A percentile compares a stretch with the other conserved stretches of the same genome.
Evolutionary conservation across 768 basidiomycete species (phyloP).

Genomic region (Kwoniella pini): DNA sequence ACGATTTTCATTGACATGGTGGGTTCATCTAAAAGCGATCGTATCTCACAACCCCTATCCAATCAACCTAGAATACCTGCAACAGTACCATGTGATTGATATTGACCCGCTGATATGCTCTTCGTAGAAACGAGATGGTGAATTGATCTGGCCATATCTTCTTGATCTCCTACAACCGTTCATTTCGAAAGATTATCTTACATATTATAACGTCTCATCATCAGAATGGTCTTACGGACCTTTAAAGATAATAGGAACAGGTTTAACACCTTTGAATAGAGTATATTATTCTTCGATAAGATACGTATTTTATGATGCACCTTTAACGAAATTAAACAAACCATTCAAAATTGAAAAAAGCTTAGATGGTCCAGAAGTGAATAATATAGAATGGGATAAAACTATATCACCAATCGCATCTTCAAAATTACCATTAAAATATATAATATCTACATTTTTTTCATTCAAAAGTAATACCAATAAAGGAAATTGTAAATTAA

Average conservation of each 20-base stretch:
- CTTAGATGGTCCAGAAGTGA: conserved; percentile 4
- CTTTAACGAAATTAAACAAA: conserved; percentile 12
- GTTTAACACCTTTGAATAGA: conserved; percentile 29
- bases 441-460: neutral
- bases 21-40: too few species aligned
- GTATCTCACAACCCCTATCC: too few species aligned
- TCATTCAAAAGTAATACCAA: neutral
- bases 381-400: conserved; percentile 21
- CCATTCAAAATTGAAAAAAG: conserved; percentile 18
- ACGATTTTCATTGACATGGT: conserved; percentile 38
- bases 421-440: conserved; percentile 24
- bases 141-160: conserved; percentile 34
- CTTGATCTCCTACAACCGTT: conserved; percentile 28
- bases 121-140: conserved; percentile 29
- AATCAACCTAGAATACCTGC: too few species aligned
- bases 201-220: conserved; percentile 17
- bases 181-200: conserved; percentile 30
- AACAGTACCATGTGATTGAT: too few species aligned
- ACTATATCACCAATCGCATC: conserved; percentile 34
- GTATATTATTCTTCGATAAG: conserved; percentile 21
- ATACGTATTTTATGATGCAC: conserved; percentile 40
- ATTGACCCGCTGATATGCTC: neutral
- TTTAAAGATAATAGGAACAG: conserved; percentile 36
- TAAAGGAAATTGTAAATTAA: conserved; percentile 5
- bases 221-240: conserved; percentile 28